Evolutionary conservation across 2,329 filamentous ascomycete species (phyloP).

Genomic region (Verticillium dahliae): DNA sequence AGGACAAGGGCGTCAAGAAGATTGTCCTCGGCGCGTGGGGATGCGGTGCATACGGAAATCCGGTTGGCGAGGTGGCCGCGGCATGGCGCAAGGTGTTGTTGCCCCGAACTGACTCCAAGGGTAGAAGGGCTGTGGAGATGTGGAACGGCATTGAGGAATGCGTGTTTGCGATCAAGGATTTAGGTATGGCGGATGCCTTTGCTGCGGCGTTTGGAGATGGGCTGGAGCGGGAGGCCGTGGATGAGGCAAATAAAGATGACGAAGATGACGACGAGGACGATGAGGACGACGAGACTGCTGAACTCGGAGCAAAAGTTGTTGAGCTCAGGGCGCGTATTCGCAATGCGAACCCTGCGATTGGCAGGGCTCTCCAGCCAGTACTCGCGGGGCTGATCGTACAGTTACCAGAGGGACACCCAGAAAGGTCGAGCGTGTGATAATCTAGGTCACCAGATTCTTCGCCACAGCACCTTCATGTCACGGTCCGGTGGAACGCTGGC

Average conservation of each 20-base stretch:
- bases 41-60: slow-evolving; percentile 58
- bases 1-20: slow-evolving; percentile 34
- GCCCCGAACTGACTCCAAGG: slow-evolving; percentile 10
- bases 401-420: slow-evolving; percentile 7
- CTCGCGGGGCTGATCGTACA: slow-evolving; percentile 18
- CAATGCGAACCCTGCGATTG: slow-evolving; percentile 11
- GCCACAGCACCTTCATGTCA: slow-evolving; percentile 6
- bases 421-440: neutral
- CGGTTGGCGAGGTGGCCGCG: slow-evolving; percentile 48
- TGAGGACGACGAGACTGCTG: slow-evolving; percentile 4
- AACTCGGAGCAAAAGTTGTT: slow-evolving; percentile 20
- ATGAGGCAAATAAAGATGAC: slow-evolving; percentile 13
- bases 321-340: slow-evolving; percentile 17
- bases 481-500: slow-evolving; percentile 10
- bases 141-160: slow-evolving; percentile 44
- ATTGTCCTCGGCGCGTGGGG: slow-evolving; percentile 60
- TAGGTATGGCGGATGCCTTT: slow-evolving; percentile 45
- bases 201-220: slow-evolving; percentile 36
- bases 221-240: slow-evolving; percentile 15
- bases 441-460: neutral
- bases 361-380: slow-evolving; percentile 15
- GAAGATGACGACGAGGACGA: slow-evolving; percentile 9
- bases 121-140: slow-evolving; percentile 14
- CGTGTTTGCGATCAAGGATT: slow-evolving; percentile 51
- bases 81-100: slow-evolving; percentile 36